phyloP scores from a whole-genome alignment of 2,329 filamentous ascomycete genomes.

The Didymella segeticola region DNA sequence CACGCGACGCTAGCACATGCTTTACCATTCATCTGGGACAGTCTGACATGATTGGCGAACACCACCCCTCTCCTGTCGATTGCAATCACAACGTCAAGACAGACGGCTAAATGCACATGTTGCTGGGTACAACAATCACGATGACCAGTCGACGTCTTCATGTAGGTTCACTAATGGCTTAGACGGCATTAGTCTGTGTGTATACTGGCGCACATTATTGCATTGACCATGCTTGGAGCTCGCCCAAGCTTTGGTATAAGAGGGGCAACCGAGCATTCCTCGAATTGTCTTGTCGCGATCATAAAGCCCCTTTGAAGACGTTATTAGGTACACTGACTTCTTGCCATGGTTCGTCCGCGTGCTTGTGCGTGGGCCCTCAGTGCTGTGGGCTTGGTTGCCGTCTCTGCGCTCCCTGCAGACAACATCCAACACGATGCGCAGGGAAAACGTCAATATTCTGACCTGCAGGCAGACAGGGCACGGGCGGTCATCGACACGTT shows the following conservation, averaged over 20 bases:
- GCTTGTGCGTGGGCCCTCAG: constrained; percentile 12
- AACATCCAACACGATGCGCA: constrained; percentile 1
- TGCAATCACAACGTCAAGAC: constrained; percentile 2
- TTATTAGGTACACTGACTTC: not conserved
- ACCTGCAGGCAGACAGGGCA: constrained; percentile 27
- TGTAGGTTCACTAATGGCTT: not conserved
- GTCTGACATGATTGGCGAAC: constrained; percentile 1
- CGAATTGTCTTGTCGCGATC: not conserved
- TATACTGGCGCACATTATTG: constrained; percentile 20
- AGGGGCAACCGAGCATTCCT: constrained; percentile 4
- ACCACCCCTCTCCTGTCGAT: not conserved
- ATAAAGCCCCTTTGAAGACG: not conserved
- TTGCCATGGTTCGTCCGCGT: constrained; percentile 17
- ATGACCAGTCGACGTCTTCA: not conserved
- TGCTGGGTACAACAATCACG: not conserved
- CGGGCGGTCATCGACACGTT: constrained; percentile 46
- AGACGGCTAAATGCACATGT: not conserved
- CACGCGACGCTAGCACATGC: constrained; percentile 16
- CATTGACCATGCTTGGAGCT: constrained; percentile 5
- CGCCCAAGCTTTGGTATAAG: constrained; percentile 4
- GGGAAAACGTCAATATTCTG: constrained; percentile 20
- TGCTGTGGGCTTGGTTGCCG: constrained; percentile 12
- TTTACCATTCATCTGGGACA: constrained; percentile 6
- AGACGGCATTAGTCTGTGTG: not conserved
- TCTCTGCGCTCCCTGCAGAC: constrained; percentile 25